Conservation (phyloP, 306 rosid genomes). For the Cucurbita ficifolia region DNA sequence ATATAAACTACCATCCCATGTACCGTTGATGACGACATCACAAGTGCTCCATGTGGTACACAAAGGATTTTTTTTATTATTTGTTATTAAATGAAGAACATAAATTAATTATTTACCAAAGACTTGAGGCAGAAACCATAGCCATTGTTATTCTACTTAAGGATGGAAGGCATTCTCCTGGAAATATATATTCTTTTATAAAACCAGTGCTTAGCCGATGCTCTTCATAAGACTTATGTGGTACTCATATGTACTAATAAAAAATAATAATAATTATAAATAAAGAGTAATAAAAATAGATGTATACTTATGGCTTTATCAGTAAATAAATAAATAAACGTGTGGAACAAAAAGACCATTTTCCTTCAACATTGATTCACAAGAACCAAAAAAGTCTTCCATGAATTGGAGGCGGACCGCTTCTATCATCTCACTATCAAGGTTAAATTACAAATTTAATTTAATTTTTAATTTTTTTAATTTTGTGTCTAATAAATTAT, state of each 20-base stretch:
- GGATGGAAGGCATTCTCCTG: slow-evolving; percentile 75
- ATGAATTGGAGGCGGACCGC: slow-evolving; percentile 63
- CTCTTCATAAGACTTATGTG: slow-evolving; percentile 54
- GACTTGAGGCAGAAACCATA: slow-evolving; percentile 44
- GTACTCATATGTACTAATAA: slow-evolving; percentile 53
- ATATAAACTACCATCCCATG: no score
- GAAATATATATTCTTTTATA: slow-evolving; percentile 74
- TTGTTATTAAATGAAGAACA: no score
- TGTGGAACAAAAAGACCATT: slow-evolving; percentile 66
- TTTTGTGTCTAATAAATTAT: no score
- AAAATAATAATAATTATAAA: background rate
- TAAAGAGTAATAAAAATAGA: no score
- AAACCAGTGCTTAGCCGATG: slow-evolving; percentile 60
- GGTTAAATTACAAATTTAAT: no score
- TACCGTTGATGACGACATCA: no score
- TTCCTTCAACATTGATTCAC: slow-evolving; percentile 55
- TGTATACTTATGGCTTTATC: no score
- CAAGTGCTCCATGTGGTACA: no score
- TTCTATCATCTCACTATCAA: slow-evolving; percentile 57
- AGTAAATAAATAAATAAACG: slow-evolving; percentile 5
- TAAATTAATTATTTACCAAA: slow-evolving; percentile 38
- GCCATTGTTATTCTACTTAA: slow-evolving; percentile 60
- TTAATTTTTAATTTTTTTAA: no score
- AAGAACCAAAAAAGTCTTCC: slow-evolving; percentile 62
- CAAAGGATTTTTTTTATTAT: no score